Conservation (phyloP, 2,329 filamentous ascomycete genomes). For the Tolypocladium tundrense region DNA sequence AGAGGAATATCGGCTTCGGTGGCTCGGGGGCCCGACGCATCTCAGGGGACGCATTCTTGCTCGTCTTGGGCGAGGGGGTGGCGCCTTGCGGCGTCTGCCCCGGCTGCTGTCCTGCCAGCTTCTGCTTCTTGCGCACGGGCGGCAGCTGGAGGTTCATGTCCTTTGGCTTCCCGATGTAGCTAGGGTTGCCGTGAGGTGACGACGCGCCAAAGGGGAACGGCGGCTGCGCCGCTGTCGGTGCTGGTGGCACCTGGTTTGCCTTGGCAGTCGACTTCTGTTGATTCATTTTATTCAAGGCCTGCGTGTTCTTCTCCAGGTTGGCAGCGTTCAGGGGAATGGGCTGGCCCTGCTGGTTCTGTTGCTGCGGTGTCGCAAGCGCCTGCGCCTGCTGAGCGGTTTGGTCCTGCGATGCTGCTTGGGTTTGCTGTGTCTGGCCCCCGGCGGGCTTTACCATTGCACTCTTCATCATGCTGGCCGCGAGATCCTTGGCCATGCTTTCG, state of each 20-base stretch:
- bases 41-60: constrained; percentile 38
- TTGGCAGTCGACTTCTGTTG: constrained; percentile 28
- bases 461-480: constrained; percentile 20
- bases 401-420: constrained; percentile 16
- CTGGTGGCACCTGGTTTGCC: constrained; percentile 39
- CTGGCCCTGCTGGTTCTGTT: constrained; percentile 13
- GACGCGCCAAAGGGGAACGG: constrained; percentile 45
- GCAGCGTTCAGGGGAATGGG: constrained; percentile 30
- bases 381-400: constrained; percentile 20
- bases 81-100: constrained; percentile 27
- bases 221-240: constrained; percentile 46
- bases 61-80: constrained; percentile 37
- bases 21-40: constrained; percentile 22
- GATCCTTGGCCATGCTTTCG: constrained; percentile 41
- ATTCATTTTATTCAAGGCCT: constrained; percentile 35
- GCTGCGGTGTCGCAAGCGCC: constrained; percentile 17
- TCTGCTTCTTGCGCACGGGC: constrained; percentile 46
- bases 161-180: constrained; percentile 40
- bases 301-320: constrained; percentile 42
- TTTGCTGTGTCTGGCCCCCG: constrained; percentile 6
- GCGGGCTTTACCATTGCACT: constrained; percentile 15
- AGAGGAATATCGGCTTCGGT: constrained; percentile 34
- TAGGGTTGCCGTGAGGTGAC: constrained; percentile 50
- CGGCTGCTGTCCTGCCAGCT: constrained; percentile 29
- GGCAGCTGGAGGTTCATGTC: constrained; percentile 48